phyloP scores from a whole-genome alignment of 305 asterid species.

The Fraxinus paxiana region DNA sequence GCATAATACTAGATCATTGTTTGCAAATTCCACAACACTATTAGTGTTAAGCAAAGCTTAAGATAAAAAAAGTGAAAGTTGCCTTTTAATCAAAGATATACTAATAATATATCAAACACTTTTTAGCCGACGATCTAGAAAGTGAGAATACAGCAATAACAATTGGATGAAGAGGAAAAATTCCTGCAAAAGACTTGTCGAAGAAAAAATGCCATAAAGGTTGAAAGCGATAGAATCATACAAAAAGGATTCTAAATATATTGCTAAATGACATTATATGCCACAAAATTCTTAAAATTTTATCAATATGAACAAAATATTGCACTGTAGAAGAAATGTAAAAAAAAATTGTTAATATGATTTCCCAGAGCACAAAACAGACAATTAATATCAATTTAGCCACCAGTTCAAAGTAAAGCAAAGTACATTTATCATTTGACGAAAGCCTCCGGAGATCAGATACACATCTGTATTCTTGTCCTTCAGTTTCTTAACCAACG shows the following conservation, averaged over 20 bases:
- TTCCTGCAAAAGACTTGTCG: not conserved
- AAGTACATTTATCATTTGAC: constrained; percentile 90
- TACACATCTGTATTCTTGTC: constrained; percentile 53
- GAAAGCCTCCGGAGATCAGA: constrained; percentile 90
- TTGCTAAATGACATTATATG: not conserved
- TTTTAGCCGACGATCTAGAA: not conserved
- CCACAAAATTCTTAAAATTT: not conserved
- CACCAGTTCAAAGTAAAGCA: constrained; percentile 13
- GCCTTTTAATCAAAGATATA: not conserved
- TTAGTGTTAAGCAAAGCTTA: not conserved
- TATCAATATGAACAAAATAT: not conserved
- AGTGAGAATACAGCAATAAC: not conserved
- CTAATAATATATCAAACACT: not conserved
- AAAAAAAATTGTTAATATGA: not conserved
- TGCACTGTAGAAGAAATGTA: not conserved
- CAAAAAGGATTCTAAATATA: not conserved
- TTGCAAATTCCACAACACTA: not conserved
- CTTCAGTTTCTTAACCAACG: constrained; percentile 65
- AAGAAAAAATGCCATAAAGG: not conserved
- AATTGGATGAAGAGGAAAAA: not conserved
- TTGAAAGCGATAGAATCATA: not conserved
- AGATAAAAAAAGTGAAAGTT: not conserved
- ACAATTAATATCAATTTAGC: not conserved
- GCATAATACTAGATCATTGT: not conserved
- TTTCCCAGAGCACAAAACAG: not conserved